Conservation (phyloP, 768 basidiomycete genomes). For the Lentinula aciculospora region DNA sequence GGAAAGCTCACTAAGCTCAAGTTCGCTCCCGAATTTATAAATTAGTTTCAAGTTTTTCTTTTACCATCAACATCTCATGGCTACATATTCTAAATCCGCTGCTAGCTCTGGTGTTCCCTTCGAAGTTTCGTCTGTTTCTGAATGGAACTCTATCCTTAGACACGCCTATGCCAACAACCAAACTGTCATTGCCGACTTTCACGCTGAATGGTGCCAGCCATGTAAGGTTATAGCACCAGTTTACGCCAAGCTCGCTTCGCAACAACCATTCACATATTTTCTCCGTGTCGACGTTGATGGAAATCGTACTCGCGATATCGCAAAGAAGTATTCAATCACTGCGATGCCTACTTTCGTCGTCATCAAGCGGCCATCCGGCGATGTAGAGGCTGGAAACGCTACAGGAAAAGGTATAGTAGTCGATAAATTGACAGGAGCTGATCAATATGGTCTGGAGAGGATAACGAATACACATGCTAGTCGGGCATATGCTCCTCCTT, state of each 20-base stretch:
- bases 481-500: slow-evolving; percentile 7
- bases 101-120: slow-evolving; percentile 6
- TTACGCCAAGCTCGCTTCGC: slow-evolving; percentile 13
- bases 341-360: slow-evolving; percentile 19
- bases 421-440: slow-evolving; percentile 13
- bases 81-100: background rate
- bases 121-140: slow-evolving; percentile 15
- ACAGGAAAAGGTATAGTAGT: slow-evolving; percentile 3
- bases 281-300: slow-evolving; percentile 17
- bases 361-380: slow-evolving; percentile 8
- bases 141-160: slow-evolving; percentile 16
- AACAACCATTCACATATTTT: slow-evolving; percentile 16
- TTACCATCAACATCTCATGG: background rate
- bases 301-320: slow-evolving; percentile 8
- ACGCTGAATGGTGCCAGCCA: slow-evolving; percentile 16
- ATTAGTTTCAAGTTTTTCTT: background rate
- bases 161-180: slow-evolving; percentile 9
- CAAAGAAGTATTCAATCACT: slow-evolving; percentile 9
- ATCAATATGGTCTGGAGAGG: slow-evolving; percentile 12
- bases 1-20: background rate
- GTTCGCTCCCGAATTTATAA: background rate
- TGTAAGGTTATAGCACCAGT: slow-evolving; percentile 18
- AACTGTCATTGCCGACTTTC: slow-evolving; percentile 15
- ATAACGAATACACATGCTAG: slow-evolving; percentile 13
- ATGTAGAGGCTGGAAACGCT: background rate